Evolutionary conservation across 2,329 filamentous ascomycete species (phyloP), one percentile per base, ranked within the genome.

Genomic region (Curvularia sp.): DNA sequence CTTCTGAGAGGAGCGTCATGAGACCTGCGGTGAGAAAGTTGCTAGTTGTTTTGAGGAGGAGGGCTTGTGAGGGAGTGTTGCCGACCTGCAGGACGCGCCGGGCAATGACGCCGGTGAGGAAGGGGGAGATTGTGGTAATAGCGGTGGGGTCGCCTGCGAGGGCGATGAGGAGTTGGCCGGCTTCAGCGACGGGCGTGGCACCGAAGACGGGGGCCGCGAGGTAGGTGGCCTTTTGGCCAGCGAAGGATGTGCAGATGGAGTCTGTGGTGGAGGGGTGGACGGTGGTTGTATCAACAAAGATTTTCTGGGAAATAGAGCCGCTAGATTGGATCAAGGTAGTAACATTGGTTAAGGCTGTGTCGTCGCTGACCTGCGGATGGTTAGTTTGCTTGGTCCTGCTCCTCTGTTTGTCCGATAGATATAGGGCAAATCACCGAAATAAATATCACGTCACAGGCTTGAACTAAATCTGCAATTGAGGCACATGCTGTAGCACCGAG

Each of bases 191-290:
- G 0, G 82, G 78, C 0, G 81, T 82, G 3, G 82, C 81, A 6
- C 83, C 83, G 56, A 85, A 85, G 0, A 85, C 83, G 0, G 83
- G 83, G 0, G 69, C 68, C 0, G 81, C 77, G 28, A 84, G 67
- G 48, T 83, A 83, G 3, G 58, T 53, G 2, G 74, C 79, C 0
- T 72, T 10, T 57, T 63, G 4, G 58, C 63, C 2, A 0, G 55
- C 49, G 0, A 84, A 63, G 0, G 66, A 68, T 0, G 55, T 48
- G 0, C 76, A 58, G 0, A 75, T 69, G 5, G 61, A 58, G 1
- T 67, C 61, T 0, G 81, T 79, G 0, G 81, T 81, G 6, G 76
- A 68, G 0, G 83, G 82, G 53, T 83, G 81, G 1, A 84, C 78
- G 0, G 83, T 85, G 0, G 82, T 83, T 0, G 82, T 83, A 57